Evolutionary conservation across 148 eudicot genomes (phyloP).

Genomic region (Arbutus unedo): DNA sequence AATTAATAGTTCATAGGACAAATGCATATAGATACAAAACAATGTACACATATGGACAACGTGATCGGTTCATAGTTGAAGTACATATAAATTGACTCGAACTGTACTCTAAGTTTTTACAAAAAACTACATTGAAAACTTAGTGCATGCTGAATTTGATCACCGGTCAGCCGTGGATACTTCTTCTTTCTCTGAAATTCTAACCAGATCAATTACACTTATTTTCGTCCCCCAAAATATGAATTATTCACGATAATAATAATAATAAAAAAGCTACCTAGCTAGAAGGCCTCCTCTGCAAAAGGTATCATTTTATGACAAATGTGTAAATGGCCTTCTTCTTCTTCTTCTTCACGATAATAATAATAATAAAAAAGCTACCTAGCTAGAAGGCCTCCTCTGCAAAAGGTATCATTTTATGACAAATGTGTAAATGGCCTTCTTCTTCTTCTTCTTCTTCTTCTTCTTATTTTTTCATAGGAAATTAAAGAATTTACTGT

Average conservation of each 20-base stretch:
- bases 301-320: neutral
- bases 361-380: too few species aligned
- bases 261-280: neutral
- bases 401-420: constrained; percentile 1
- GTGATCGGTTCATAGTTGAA: too few species aligned
- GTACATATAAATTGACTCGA: too few species aligned
- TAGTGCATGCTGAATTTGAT: neutral
- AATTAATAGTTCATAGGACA: neutral
- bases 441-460: neutral
- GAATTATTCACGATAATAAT: neutral
- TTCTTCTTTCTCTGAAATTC: neutral
- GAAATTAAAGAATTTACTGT: neutral
- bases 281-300: neutral
- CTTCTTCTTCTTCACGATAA: too few species aligned
- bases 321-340: neutral
- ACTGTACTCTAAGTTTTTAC: too few species aligned
- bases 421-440: neutral
- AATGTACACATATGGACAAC: too few species aligned
- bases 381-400: neutral
- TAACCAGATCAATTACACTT: neutral
- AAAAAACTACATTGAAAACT: neutral
- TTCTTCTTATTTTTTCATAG: neutral
- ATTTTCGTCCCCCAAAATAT: neutral
- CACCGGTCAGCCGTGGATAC: neutral
- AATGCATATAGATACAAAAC: neutral